These are phyloP conservation scores for Boeremia lycopersici DNA, from an alignment of 2,329 filamentous ascomycete genomes.

Conservation along the genomic window DNA sequence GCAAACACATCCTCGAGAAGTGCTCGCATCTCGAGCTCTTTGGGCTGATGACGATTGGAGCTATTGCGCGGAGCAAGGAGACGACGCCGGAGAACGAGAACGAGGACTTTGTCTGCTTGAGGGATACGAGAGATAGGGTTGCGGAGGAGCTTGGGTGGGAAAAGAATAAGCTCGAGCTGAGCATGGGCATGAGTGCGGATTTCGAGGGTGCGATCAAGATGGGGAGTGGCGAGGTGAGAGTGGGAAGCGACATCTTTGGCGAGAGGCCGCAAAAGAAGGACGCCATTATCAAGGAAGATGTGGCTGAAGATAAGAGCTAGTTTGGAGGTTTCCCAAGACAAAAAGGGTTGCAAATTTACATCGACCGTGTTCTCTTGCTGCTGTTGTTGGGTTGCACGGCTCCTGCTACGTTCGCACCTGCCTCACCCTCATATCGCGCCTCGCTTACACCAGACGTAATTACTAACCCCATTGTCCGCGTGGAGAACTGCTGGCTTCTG, in stretches of 20 bases:
- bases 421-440: not conserved
- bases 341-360: not conserved
- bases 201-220: conserved; percentile 85
- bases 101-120: conserved; percentile 80
- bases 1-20: conserved; percentile 69
- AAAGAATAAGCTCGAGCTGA: conserved; percentile 74
- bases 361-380: not conserved
- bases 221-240: conserved; percentile 87
- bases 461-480: not conserved
- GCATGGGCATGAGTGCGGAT: conserved; percentile 98
- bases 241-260: conserved; percentile 95
- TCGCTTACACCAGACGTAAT: not conserved
- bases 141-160: conserved; percentile 63
- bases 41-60: conserved; percentile 96
- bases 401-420: not conserved
- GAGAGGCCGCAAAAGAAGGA: conserved; percentile 78
- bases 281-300: conserved; percentile 65
- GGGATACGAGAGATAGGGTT: conserved; percentile 73
- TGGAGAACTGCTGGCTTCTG: no score
- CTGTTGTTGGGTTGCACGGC: not conserved
- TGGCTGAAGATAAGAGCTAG: conserved; percentile 22
- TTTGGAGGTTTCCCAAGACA: not conserved
- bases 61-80: conserved; percentile 82
- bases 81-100: conserved; percentile 79
- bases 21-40: conserved; percentile 77